Percentiles rank a stretch among this genome's conserved stretches.
These are phyloP conservation scores for Serpula lacrymans DNA, from an alignment of 768 basidiomycete species.

Conservation along the genomic window DNA sequence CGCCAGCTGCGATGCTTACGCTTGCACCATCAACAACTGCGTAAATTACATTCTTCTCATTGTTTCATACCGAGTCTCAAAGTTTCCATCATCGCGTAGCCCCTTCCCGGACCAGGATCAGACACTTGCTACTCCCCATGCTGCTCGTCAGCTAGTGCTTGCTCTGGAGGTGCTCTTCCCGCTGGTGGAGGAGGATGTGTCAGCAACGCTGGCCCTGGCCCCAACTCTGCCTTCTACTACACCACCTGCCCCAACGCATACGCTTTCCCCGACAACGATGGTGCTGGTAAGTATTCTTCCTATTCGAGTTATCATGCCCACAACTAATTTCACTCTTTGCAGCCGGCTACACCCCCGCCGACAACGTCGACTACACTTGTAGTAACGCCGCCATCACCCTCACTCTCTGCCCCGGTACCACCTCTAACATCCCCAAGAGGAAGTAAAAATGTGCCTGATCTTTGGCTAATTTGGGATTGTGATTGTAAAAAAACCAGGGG, in stretches of 20 bases:
- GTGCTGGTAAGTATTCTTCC: conserved; percentile 16
- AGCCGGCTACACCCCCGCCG: conserved; percentile 25
- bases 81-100: conserved; percentile 12
- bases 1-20: conserved; percentile 20
- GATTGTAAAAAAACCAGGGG: too few species aligned
- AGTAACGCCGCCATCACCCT: conserved; percentile 22
- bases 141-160: conserved; percentile 24
- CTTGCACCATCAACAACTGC: conserved; percentile 28
- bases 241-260: conserved; percentile 26
- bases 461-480: too few species aligned
- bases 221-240: conserved; percentile 28
- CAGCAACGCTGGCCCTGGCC: conserved; percentile 25
- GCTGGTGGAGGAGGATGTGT: conserved; percentile 23
- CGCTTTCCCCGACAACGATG: conserved; percentile 31
- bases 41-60: conserved; percentile 12
- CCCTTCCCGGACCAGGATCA: conserved; percentile 22
- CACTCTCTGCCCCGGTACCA: conserved; percentile 25
- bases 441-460: too few species aligned
- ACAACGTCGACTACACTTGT: conserved; percentile 27
- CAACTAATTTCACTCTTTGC: too few species aligned
- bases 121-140: conserved; percentile 26
- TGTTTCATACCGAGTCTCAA: conserved; percentile 11
- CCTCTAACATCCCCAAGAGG: conserved; percentile 16
- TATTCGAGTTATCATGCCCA: too few species aligned
- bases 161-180: conserved; percentile 25